Conservation (phyloP, 345 rosid species). For the Atalantia buxifolia region DNA sequence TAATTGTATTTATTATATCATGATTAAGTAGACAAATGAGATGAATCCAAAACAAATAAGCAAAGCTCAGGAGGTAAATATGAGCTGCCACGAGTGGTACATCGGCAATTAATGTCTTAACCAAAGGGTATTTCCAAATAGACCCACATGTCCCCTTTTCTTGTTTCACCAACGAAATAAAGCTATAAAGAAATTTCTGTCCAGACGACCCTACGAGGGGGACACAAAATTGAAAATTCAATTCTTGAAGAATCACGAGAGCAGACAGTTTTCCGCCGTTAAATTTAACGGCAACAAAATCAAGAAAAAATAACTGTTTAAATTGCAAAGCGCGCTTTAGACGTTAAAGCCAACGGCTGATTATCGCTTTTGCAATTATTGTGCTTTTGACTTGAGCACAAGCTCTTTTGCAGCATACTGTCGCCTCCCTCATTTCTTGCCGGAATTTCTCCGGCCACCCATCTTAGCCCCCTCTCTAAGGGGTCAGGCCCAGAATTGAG, state of each 20-base stretch:
- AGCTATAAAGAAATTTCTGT: constrained; percentile 13
- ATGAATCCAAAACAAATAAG: no score
- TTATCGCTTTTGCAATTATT: constrained; percentile 24
- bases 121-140: constrained; percentile 10
- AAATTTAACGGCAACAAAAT: constrained; percentile 11
- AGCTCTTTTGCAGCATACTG: not conserved
- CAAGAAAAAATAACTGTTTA: not conserved
- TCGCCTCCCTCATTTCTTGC: not conserved
- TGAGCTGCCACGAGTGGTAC: no score
- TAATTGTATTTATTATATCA: no score
- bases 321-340: constrained; percentile 1
- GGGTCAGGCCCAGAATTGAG: not conserved
- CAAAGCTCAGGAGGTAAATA: no score
- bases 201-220: constrained; percentile 23
- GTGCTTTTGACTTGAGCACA: not conserved
- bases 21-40: no score
- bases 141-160: not conserved
- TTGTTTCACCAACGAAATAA: not conserved
- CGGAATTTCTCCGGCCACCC: constrained; percentile 1
- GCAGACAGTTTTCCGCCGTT: constrained; percentile 18
- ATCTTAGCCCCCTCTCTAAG: not conserved
- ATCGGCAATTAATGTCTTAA: constrained; percentile 1
- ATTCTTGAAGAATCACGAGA: constrained; percentile 14
- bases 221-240: constrained; percentile 11
- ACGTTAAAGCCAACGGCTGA: constrained; percentile 27